Conservation (phyloP, 352 stramenopile genomes). For the Globisporangium uncinulatum region DNA sequence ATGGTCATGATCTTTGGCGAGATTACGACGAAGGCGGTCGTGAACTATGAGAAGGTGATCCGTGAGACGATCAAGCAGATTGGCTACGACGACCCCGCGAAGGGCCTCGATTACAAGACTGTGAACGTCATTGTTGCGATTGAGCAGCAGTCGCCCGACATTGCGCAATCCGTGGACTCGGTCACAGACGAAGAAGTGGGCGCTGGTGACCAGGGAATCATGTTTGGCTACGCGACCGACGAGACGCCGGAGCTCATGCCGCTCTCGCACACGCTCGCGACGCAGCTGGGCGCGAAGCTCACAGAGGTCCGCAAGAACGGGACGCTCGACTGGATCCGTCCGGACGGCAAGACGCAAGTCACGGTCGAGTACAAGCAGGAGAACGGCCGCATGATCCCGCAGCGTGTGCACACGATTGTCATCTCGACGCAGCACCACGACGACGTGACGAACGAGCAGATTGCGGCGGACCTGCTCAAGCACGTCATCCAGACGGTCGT, state of each 20-base stretch:
- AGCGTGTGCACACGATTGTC: constrained; percentile 98
- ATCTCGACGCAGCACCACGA: constrained; percentile 99
- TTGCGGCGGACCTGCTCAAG: constrained; percentile 97
- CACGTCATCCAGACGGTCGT: constrained; percentile 99
- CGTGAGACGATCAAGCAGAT: constrained; percentile 99
- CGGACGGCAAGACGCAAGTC: constrained; percentile 99
- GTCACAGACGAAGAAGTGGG: constrained; percentile 97
- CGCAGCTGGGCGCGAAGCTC: constrained; percentile 93
- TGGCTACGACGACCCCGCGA: constrained; percentile 98
- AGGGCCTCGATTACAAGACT: constrained; percentile 99
- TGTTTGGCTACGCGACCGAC: constrained; percentile 95
- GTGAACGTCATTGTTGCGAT: constrained; percentile 99
- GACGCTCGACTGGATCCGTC: constrained; percentile 97
- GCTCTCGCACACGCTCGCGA: constrained; percentile 97
- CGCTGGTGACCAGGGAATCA: constrained; percentile 96
- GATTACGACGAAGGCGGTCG: constrained; percentile 98
- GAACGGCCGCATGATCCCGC: constrained; percentile 92
- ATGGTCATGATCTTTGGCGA: constrained; percentile 99
- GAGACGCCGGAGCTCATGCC: constrained; percentile 98
- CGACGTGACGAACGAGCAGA: constrained; percentile 98
- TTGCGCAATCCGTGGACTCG: constrained; percentile 97
- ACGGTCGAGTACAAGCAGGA: constrained; percentile 98
- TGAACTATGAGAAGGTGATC: constrained; percentile 99
- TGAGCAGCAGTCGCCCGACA: constrained; percentile 99
- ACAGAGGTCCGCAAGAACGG: constrained; percentile 99